A percentile compares a stretch with the other conserved stretches of the same genome.
These are phyloP conservation scores for Punica granatum DNA, from an alignment of 345 rosid species.

Conservation along the genomic window DNA sequence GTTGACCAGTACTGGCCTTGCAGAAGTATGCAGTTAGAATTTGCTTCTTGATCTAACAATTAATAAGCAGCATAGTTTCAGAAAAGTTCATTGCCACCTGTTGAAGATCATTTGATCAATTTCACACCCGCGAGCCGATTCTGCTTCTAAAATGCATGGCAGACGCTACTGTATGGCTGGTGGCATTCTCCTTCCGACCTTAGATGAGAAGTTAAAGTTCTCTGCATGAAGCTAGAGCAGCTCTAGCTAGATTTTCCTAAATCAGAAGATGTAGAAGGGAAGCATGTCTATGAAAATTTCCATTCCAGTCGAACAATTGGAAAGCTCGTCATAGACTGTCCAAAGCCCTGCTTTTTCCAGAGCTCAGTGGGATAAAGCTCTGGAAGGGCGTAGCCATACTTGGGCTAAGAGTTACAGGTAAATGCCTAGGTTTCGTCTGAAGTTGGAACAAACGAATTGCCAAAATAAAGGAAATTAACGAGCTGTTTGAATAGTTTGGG, in stretches of 20 bases:
- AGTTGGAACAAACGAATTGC: too few species aligned
- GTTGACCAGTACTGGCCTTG: slow-evolving; percentile 73
- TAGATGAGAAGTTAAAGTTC: slow-evolving; percentile 50
- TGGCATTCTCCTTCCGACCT: slow-evolving; percentile 49
- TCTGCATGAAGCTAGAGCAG: slow-evolving; percentile 55
- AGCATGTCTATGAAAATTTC: slow-evolving; percentile 76
- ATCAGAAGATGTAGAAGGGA: slow-evolving; percentile 39
- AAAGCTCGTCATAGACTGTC: slow-evolving; percentile 60
- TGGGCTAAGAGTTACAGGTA: slow-evolving; percentile 95
- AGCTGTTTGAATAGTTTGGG: too few species aligned
- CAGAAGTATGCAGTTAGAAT: slow-evolving; percentile 49
- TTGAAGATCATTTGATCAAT: too few species aligned
- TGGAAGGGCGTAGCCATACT: slow-evolving; percentile 47
- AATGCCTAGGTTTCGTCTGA: too few species aligned
- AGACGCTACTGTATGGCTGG: slow-evolving; percentile 54
- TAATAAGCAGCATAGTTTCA: too few species aligned
- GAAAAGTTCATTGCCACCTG: too few species aligned
- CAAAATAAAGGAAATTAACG: too few species aligned
- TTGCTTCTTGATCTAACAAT: background rate
- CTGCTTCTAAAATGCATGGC: too few species aligned
- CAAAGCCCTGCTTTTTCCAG: slow-evolving; percentile 63
- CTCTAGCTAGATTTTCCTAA: slow-evolving; percentile 56
- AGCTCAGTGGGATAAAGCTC: slow-evolving; percentile 60
- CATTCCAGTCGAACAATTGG: slow-evolving; percentile 79
- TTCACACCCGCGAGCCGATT: too few species aligned